Percentiles rank a stretch among this genome's conserved stretches.
phyloP scores from a whole-genome alignment of 1,284 basidiomycete genomes.

The Trametes pubescens region DNA sequence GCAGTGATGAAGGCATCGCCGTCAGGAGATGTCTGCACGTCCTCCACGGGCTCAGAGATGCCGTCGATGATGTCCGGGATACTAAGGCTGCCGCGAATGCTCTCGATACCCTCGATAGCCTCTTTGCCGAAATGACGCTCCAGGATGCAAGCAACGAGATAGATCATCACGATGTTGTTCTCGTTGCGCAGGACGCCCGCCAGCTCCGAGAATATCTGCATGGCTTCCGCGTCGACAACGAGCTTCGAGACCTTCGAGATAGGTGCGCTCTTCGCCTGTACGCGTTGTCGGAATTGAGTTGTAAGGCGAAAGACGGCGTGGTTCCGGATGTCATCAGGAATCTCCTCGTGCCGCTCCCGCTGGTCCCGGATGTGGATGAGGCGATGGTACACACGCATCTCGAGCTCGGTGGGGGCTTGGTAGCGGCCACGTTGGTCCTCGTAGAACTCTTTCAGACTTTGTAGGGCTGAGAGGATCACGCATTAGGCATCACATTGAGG shows the following conservation, averaged over 20 bases:
- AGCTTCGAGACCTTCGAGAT: conserved; percentile 72
- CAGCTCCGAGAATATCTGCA: conserved; percentile 71
- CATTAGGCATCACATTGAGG: not conserved
- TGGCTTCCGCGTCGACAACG: conserved; percentile 67
- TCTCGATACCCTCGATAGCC: conserved; percentile 79
- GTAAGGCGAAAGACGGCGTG: conserved; percentile 86
- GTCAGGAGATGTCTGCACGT: conserved; percentile 1
- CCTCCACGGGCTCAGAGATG: conserved; percentile 43
- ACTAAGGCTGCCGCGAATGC: conserved; percentile 66
- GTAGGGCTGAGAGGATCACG: conserved; percentile 65
- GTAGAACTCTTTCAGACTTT: conserved; percentile 93
- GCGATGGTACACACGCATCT: conserved; percentile 96
- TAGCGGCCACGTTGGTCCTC: conserved; percentile 80
- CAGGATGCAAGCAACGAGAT: conserved; percentile 78
- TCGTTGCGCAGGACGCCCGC: conserved; percentile 62
- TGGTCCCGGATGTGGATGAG: conserved; percentile 90
- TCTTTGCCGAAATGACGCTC: conserved; percentile 77
- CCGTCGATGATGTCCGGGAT: conserved; percentile 86
- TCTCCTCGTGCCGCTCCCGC: conserved; percentile 81
- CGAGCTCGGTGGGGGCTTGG: conserved; percentile 85
- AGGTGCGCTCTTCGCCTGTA: conserved; percentile 83
- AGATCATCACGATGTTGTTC: conserved; percentile 73
- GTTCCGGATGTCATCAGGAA: conserved; percentile 76
- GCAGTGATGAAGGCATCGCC: conserved; percentile 7
- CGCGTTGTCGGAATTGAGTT: conserved; percentile 80